Conservation (phyloP, 768 basidiomycete genomes). For the Auriscalpium microsporum region DNA sequence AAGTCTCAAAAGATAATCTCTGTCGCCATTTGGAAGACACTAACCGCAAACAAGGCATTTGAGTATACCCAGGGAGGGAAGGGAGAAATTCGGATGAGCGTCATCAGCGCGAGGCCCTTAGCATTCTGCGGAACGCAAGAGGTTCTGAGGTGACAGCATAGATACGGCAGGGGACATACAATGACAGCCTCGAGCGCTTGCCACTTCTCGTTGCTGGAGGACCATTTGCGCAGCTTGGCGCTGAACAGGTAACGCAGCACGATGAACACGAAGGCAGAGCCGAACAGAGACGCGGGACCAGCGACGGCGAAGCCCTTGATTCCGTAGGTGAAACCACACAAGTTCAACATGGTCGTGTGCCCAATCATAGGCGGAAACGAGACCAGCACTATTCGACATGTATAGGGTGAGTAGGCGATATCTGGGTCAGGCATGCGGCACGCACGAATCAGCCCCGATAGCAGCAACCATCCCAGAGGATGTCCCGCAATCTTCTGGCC, state of each 20-base stretch:
- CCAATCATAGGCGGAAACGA: slow-evolving; percentile 60
- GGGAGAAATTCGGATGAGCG: slow-evolving; percentile 73
- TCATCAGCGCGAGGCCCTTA: slow-evolving; percentile 74
- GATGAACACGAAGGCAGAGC: slow-evolving; percentile 55
- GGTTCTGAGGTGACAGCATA: background rate
- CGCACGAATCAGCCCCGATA: slow-evolving; percentile 46
- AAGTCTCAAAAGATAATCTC: background rate
- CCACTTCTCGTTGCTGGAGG: slow-evolving; percentile 62
- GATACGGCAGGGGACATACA: slow-evolving; percentile 32
- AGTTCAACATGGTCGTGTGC: slow-evolving; percentile 52
- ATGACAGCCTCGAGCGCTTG: slow-evolving; percentile 68
- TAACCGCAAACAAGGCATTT: slow-evolving; percentile 71
- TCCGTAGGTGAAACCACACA: slow-evolving; percentile 82
- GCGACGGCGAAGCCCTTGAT: slow-evolving; percentile 67
- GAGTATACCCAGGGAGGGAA: slow-evolving; percentile 86
- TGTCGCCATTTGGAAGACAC: slow-evolving; percentile 19
- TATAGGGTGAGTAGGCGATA: background rate
- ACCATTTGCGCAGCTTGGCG: slow-evolving; percentile 48
- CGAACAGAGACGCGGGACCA: slow-evolving; percentile 49
- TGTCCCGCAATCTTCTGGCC: slow-evolving; percentile 52
- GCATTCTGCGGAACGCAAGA: slow-evolving; percentile 35
- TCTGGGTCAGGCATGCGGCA: background rate
- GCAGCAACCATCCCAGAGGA: slow-evolving; percentile 53
- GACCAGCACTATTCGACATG: slow-evolving; percentile 28
- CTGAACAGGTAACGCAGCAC: slow-evolving; percentile 52